Base-by-base conservation (phyloP, 2,329 filamentous ascomycete genomes). In the Pyricularia grisea region DNA sequence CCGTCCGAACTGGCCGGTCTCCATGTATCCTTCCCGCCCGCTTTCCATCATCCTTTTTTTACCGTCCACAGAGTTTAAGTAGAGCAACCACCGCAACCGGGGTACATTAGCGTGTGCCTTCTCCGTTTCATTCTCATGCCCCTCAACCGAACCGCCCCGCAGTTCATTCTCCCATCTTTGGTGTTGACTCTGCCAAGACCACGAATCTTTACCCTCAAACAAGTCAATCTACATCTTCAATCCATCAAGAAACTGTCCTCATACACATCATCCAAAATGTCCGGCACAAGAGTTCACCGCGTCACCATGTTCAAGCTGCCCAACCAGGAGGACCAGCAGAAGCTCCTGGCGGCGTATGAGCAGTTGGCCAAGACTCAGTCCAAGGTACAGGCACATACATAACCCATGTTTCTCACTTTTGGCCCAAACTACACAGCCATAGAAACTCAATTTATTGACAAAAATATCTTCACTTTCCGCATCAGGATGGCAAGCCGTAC, bases 401-500 rank as follows among this genome's bases (percentile, higher is more conserved):
- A 12, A 42, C 14, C 14, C 14, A 17, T 42, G 33, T 42, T 42
- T 4, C 33, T 42, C 33, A 42, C 33, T 17, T 42, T 42, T 42
- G 2, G 2, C 33, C 12, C 9, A 31, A 6, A 60, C n/a, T 61
- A 23, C 28, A 36, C 66, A 12, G 12, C 23, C 28, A 20, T 25
- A 10, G 4, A 20, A 20, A 10, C n/a, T 14, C 23, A 10, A 27
- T 27, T 27, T 55, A 12, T 20, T 50, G 33, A 66, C 33, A 33
- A 36, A 10, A 7, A 4, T 17, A 1, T 20, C 17, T 12, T 10
- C 27, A 20, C n/a, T 0, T 7, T 17, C 9, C 9, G 10, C 31
- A 33, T 36, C 68, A 92, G 90, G 85, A 91, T 73, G 90, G 88
- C 71, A 88, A 90, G 76, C 88, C 88, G 1, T 93, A 92, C 77